These are phyloP conservation scores for Hypoxylon rickii DNA, from an alignment of 495 filamentous ascomycete species.

Conservation along the genomic window DNA sequence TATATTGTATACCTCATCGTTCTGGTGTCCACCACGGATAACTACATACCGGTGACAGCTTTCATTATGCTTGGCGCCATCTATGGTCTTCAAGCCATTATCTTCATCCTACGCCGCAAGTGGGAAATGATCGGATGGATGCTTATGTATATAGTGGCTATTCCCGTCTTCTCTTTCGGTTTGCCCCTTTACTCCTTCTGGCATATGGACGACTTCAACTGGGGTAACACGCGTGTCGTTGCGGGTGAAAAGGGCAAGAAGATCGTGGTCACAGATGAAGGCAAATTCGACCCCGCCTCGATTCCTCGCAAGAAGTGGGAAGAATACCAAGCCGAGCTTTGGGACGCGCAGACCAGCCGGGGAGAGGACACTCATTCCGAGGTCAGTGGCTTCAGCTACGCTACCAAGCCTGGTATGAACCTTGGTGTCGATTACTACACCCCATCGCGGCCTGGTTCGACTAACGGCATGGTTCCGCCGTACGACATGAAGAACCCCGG, in stretches of 20 bases:
- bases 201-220: conserved; percentile 99
- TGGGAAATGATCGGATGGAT: conserved; percentile 99
- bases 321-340: conserved; percentile 96
- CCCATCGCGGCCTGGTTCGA: conserved; percentile 74
- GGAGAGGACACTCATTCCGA: conserved; percentile 87
- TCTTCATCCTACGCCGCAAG: conserved; percentile 93
- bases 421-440: conserved; percentile 63
- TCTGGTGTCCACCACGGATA: conserved; percentile 62
- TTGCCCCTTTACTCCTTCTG: conserved; percentile 97
- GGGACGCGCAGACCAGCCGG: conserved; percentile 84
- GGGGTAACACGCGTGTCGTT: conserved; percentile 96
- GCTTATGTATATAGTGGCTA: conserved; percentile 90
- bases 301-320: conserved; percentile 99
- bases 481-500: conserved; percentile 38
- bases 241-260: conserved; percentile 95
- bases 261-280: conserved; percentile 93
- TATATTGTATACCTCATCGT: conserved; percentile 91
- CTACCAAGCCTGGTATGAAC: conserved; percentile 73
- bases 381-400: conserved; percentile 87
- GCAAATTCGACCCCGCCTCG: conserved; percentile 91
- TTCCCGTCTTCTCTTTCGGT: conserved; percentile 89
- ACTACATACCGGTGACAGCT: conserved; percentile 75
- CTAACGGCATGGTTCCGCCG: conserved; percentile 59
- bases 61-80: conserved; percentile 91
- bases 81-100: conserved; percentile 95